Percentiles rank a stretch among this genome's conserved stretches.
These are phyloP conservation scores for Berberis thunbergii DNA, from an alignment of 164 flowering plant species.

Conservation along the genomic window DNA sequence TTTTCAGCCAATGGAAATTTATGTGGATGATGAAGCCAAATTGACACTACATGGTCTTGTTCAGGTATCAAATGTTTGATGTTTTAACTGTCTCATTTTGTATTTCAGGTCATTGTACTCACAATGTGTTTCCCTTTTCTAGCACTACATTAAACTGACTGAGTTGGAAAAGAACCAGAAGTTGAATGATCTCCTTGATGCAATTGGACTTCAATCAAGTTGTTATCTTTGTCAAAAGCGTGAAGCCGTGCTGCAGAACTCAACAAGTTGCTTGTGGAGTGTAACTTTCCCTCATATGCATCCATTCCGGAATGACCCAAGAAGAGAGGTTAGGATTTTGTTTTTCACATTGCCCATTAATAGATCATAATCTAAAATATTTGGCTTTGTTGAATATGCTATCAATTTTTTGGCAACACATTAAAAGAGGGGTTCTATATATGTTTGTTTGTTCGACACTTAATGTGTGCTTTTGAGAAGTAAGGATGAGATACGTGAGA, in stretches of 20 bases:
- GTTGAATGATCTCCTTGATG: conserved; percentile 96
- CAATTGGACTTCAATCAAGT: conserved; percentile 98
- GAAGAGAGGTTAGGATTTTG: conserved; percentile 71
- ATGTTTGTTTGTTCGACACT: too few relatives aligned
- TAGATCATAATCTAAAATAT: too few relatives aligned
- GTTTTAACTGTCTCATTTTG: background rate
- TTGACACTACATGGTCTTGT: conserved; percentile 99
- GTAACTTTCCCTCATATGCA: conserved; percentile 98
- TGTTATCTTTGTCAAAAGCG: conserved; percentile 95
- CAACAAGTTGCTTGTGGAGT: conserved; percentile 87
- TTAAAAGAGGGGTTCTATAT: too few relatives aligned
- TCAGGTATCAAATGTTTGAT: conserved; percentile 45
- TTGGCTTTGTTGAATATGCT: too few relatives aligned
- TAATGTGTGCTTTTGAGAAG: too few relatives aligned
- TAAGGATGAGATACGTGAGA: too few relatives aligned
- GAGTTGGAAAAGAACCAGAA: conserved; percentile 94
- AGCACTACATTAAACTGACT: conserved; percentile 97
- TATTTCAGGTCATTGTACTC: background rate
- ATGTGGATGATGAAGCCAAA: conserved; percentile 99
- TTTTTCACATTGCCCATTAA: background rate
- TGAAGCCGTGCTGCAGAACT: conserved; percentile 94
- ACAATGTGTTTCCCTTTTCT: conserved; percentile 5
- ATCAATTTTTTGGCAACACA: too few relatives aligned
- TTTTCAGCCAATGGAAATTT: conserved; percentile 99
- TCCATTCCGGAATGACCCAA: conserved; percentile 98